A percentile compares a stretch with the other conserved stretches of the same genome.
Conservation (phyloP, 441 rosid genomes). For the Adansonia rubrostipa region DNA sequence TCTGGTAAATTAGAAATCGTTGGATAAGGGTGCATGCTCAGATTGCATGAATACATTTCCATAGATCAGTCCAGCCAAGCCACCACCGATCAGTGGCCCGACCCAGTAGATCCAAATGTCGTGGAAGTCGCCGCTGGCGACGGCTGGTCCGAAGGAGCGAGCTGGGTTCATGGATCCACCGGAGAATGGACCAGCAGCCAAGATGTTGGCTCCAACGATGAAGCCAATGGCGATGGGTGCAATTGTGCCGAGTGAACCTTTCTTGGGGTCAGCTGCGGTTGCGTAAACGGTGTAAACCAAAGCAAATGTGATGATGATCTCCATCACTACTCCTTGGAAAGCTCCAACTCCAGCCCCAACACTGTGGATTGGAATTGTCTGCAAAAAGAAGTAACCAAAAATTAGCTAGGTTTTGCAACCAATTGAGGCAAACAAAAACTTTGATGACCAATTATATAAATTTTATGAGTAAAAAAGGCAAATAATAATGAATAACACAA, state of each 20-base stretch:
- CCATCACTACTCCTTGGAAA: constrained; percentile 86
- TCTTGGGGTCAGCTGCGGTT: constrained; percentile 94
- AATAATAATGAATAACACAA: too few relatives aligned
- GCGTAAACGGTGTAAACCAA: constrained; percentile 92
- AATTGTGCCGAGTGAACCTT: constrained; percentile 80
- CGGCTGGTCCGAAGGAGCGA: constrained; percentile 96
- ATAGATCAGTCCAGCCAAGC: constrained; percentile 76
- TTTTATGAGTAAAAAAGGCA: too few relatives aligned
- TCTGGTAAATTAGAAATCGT: constrained; percentile 31
- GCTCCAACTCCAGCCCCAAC: constrained; percentile 78
- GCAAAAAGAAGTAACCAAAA: constrained; percentile 9
- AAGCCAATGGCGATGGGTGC: constrained; percentile 91
- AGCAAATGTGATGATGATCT: constrained; percentile 80
- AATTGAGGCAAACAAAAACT: too few relatives aligned
- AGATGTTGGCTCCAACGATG: constrained; percentile 92
- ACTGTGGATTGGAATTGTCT: constrained; percentile 77
- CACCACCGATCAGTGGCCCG: constrained; percentile 92
- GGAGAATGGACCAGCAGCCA: constrained; percentile 93
- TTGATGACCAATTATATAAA: too few relatives aligned
- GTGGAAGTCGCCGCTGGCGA: constrained; percentile 74
- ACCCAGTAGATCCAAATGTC: constrained; percentile 96
- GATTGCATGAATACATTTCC: constrained; percentile 60
- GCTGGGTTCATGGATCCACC: constrained; percentile 99
- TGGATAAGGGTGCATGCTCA: constrained; percentile 56
- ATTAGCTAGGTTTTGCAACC: background rate